These are phyloP conservation scores for Mycosphaerella arachidis DNA, from an alignment of 2,329 filamentous ascomycete genomes.

Conservation along the genomic window DNA sequence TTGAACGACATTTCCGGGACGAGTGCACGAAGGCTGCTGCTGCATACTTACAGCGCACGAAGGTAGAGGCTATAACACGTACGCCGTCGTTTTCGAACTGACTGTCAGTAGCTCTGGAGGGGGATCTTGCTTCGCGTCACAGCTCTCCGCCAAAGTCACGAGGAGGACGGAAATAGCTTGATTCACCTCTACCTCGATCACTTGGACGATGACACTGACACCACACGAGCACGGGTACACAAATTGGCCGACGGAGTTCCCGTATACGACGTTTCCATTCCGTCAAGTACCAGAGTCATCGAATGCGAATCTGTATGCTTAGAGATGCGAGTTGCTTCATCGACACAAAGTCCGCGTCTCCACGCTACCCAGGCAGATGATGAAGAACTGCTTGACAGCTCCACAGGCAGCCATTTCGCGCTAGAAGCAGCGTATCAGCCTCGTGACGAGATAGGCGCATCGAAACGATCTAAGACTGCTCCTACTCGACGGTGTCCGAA, in stretches of 20 bases:
- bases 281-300: conserved; percentile 7
- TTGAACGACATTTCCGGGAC: not conserved
- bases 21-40: not conserved
- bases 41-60: not conserved
- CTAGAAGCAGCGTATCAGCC: not conserved
- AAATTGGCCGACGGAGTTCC: conserved; percentile 23
- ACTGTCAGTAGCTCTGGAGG: conserved; percentile 19
- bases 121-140: conserved; percentile 5
- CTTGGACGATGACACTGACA: conserved; percentile 10
- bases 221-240: conserved; percentile 11
- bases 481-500: not conserved
- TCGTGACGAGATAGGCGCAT: not conserved
- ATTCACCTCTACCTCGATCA: conserved; percentile 24
- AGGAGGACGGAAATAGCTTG: not conserved
- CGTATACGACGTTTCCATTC: conserved; percentile 19
- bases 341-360: no score
- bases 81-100: not conserved
- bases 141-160: not conserved
- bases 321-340: conserved; percentile 16
- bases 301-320: conserved; percentile 29
- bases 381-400: not conserved
- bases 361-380: not conserved
- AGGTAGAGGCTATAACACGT: not conserved
- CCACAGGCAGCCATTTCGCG: not conserved
- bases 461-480: not conserved